phyloP scores from a whole-genome alignment of 208 protist species.

The Trichomonas vaginalis region DNA sequence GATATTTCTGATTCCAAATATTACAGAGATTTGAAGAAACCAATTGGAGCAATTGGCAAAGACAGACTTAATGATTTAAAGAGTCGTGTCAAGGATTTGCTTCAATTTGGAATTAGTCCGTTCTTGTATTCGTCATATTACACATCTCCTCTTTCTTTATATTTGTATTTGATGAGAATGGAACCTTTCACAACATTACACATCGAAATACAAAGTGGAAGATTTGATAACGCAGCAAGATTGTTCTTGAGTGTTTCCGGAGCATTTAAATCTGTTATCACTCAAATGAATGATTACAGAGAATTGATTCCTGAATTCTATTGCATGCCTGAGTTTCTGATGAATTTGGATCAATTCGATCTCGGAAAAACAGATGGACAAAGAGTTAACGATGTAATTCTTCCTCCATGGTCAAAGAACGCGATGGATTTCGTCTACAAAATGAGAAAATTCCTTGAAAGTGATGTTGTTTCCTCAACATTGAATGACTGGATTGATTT shows the following conservation, averaged over 20 bases:
- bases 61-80: background rate
- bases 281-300: background rate
- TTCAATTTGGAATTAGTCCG: background rate
- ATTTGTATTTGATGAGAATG: background rate
- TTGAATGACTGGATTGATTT: slow-evolving; percentile 54
- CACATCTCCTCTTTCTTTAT: background rate
- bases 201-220: background rate
- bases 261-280: background rate
- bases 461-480: slow-evolving; percentile 30
- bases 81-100: background rate
- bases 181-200: background rate
- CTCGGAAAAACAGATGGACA: slow-evolving; percentile 29
- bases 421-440: slow-evolving; percentile 39
- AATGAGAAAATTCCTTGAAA: slow-evolving; percentile 41
- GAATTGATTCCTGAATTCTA: slow-evolving; percentile 45
- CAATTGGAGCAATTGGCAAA: slow-evolving; percentile 25
- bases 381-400: slow-evolving; percentile 16
- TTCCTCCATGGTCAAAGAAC: slow-evolving; percentile 24
- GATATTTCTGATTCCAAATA: background rate
- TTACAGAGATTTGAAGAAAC: slow-evolving; percentile 37
- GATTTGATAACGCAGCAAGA: background rate
- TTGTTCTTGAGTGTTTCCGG: background rate
- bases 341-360: slow-evolving; percentile 25
- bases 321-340: slow-evolving; percentile 39
- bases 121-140: background rate